phyloP scores from a whole-genome alignment of 768 basidiomycete species.

The Phanerodontia chrysosporium region DNA sequence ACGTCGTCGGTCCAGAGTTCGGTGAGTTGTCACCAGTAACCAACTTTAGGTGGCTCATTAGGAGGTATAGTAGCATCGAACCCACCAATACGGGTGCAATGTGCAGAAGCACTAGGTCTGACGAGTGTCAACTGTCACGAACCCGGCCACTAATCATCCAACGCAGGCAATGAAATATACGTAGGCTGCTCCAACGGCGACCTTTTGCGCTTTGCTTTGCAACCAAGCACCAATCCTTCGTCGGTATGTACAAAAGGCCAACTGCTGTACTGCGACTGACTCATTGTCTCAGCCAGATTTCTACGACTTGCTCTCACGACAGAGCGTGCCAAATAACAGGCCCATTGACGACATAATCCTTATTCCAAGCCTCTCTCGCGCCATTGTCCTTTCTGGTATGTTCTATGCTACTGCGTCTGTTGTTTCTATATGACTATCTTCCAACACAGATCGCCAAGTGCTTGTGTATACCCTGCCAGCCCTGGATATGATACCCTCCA shows the following conservation, averaged over 20 bases:
- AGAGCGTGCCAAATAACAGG: conserved; percentile 62
- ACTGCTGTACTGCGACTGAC: neutral
- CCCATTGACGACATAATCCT: conserved; percentile 79
- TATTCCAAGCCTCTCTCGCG: conserved; percentile 69
- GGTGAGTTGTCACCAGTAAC: conserved; percentile 3
- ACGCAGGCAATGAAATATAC: conserved; percentile 76
- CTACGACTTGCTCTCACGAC: conserved; percentile 36
- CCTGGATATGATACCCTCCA: conserved; percentile 63
- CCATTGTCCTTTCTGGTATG: conserved; percentile 73
- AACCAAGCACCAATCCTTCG: conserved; percentile 45
- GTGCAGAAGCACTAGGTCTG: conserved; percentile 58
- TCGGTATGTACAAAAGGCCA: conserved; percentile 32
- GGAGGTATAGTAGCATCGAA: conserved; percentile 4
- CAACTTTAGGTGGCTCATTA: neutral
- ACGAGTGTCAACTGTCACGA: neutral
- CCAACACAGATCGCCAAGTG: conserved; percentile 49
- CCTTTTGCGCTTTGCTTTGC: conserved; percentile 73
- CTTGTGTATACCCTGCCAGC: conserved; percentile 80
- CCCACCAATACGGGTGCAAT: conserved; percentile 18
- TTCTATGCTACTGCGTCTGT: conserved; percentile 1
- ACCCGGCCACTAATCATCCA: neutral
- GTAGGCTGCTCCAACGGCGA: conserved; percentile 84
- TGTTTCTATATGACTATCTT: neutral
- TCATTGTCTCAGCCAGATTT: conserved; percentile 18
- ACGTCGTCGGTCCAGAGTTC: conserved; percentile 16